Evolutionary conservation across 179 eudicot species (phyloP), one percentile per base, ranked within the genome.

Genomic region (Beta lomatogona): DNA sequence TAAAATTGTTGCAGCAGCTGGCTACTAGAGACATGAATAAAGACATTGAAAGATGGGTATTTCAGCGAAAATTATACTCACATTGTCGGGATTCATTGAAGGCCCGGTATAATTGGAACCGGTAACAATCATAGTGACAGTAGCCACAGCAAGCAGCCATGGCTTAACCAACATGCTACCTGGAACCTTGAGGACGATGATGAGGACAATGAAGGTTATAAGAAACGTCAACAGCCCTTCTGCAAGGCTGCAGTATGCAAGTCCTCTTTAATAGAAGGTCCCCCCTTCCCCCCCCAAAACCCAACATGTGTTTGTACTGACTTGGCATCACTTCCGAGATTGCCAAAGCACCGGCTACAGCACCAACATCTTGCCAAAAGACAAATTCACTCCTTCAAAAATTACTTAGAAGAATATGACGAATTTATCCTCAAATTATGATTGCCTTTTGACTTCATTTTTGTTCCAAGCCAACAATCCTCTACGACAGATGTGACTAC

Each of bases 51-150:
- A n/a, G n/a, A n/a, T n/a, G n/a, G n/a, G n/a, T n/a, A n/a, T n/a
- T n/a, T n/a, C n/a, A n/a, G n/a, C n/a, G n/a, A n/a, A n/a, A n/a
- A n/a, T n/a, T n/a, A n/a, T n/a, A n/a, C n/a, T n/a, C n/a, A n/a
- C n/a, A n/a, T n/a, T n/a, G n/a, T n/a, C n/a, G n/a, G n/a, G n/a
- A n/a, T n/a, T n/a, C n/a, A n/a, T n/a, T n/a, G 98, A 87, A 80
- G 98, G 97, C 70, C 98, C 98, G 1, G 98, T 92, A 58, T 91
- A 95, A 44, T 83, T 81, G 59, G 93, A 83, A 71, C 98, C 97
- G 53, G 86, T 75, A 78, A 91, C 88, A 22, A 95, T 78, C 84
- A 93, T 67, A 57, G 93, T 78, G 5, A 95, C 93, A 15, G 93
- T 92, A 64, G 94, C 83, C 85, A 90, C 77, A 3, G 97, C 88